Base-by-base conservation (phyloP, 2,329 filamentous ascomycete species). In the Pseudocercospora crystallina region DNA sequence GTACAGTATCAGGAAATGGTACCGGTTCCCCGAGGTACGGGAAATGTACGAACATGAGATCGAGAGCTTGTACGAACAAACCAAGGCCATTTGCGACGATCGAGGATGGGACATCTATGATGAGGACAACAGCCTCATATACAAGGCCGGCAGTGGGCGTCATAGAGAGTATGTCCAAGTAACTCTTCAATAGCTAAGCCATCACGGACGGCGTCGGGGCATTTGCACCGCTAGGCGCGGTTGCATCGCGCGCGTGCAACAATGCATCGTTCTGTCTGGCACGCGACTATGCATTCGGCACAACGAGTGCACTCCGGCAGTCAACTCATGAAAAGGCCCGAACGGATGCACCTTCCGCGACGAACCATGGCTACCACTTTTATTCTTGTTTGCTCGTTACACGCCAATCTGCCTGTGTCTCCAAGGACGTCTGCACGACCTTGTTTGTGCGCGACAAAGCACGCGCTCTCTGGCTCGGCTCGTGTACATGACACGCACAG, bases 51-150 rank as follows among this genome's bases (percentile, higher is more conserved):
- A 61, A 43, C 50, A 54, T 10, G 34, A 63, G 31, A 41, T 65
- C 8, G 50, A 58, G 10, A 51, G 42, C 11, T 35, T 66, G 48
- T 53, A 54, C 46, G 30, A 32, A 11, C 46, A 61, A 38, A 65
- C 64, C n/a, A 63, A 57, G 58, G 34, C 39, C 15, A 58, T 67
- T 32, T 63, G 61, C 41, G 66, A 69, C 43, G 47, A 56, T 38
- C 37, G 62, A 26, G 57, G 53, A 8, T 64, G 63, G 59, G 59
- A 66, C 42, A 26, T 69, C 8, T 56, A 56, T 39, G 59, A 62
- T 42, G 41, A 54, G 8, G 39, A 60, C 9, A 58, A 53, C 9
- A 58, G 47, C 3, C 31, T 65, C 49, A 33, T 69, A 29, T 66
- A 66, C 39, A 58, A 53, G 37, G 51, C 42, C 36, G 55, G 47